A percentile compares a stretch with the other conserved stretches of the same genome.
Conservation (phyloP, 306 rosid species). For the Pueraria montana region DNA sequence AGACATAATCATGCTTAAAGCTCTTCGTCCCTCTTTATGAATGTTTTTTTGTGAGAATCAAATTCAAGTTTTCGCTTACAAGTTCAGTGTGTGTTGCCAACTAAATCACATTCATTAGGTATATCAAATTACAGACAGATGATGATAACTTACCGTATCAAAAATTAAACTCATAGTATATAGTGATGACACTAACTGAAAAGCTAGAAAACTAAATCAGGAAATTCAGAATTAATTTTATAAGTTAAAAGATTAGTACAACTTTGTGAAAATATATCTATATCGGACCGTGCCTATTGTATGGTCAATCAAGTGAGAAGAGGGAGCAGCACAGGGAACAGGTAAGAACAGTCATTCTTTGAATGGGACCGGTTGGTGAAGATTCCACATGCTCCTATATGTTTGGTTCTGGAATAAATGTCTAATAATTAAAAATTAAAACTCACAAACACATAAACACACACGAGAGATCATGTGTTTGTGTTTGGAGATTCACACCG, state of each 20-base stretch:
- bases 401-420: conserved; percentile 48
- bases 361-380: conserved; percentile 30
- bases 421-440: conserved; percentile 4
- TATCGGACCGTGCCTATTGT: background rate
- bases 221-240: background rate
- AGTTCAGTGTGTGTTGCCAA: too few relatives aligned
- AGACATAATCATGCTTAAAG: too few relatives aligned
- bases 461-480: conserved; percentile 35
- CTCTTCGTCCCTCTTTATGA: too few relatives aligned
- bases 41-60: too few relatives aligned
- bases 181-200: background rate
- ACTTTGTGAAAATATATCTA: background rate
- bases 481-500: conserved; percentile 34
- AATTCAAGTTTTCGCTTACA: too few relatives aligned
- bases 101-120: too few relatives aligned
- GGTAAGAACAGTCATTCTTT: background rate
- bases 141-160: too few relatives aligned
- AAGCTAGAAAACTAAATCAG: background rate
- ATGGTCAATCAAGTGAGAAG: conserved; percentile 9
- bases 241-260: background rate
- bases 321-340: background rate
- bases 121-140: background rate
- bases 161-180: background rate
- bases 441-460: conserved; percentile 10
- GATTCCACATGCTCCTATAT: conserved; percentile 25